phyloP scores from a whole-genome alignment of 2,329 filamentous ascomycete species.

The Helotiales sp. region DNA sequence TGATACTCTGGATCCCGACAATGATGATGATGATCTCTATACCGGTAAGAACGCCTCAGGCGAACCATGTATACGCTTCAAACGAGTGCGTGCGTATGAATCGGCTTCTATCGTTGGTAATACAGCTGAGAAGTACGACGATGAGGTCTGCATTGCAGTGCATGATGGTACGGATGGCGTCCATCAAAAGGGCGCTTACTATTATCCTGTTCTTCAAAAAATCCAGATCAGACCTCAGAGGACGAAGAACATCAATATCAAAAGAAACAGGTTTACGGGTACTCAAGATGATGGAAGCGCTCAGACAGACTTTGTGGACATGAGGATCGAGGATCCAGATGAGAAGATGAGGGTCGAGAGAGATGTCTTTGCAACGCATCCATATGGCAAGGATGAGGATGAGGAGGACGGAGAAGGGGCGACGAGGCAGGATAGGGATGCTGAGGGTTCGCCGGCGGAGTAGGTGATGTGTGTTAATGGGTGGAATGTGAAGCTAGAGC shows the following conservation, averaged over 20 bases:
- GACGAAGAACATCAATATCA: constrained; percentile 60
- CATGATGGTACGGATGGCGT: constrained; percentile 53
- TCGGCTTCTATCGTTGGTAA: constrained; percentile 58
- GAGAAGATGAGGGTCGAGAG: constrained; percentile 54
- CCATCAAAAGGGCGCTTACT: constrained; percentile 60
- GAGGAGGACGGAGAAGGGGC: constrained; percentile 25
- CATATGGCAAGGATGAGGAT: constrained; percentile 24
- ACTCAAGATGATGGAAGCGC: constrained; percentile 43
- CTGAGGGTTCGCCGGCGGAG: constrained; percentile 1
- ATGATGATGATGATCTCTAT: constrained; percentile 55
- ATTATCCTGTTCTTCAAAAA: constrained; percentile 68
- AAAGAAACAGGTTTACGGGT: constrained; percentile 19
- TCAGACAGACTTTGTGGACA: constrained; percentile 51
- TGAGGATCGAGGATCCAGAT: constrained; percentile 54
- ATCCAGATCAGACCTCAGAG: constrained; percentile 62
- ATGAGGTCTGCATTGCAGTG: constrained; percentile 62
- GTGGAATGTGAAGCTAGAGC: not conserved
- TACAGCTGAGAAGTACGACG: constrained; percentile 57
- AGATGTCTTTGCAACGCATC: constrained; percentile 47
- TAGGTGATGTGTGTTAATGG: not conserved
- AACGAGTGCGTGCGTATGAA: constrained; percentile 64
- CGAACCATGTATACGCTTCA: constrained; percentile 58
- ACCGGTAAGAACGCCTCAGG: constrained; percentile 47
- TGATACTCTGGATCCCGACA: constrained; percentile 55
- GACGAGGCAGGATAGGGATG: constrained; percentile 9